A percentile compares a stretch with the other conserved stretches of the same genome.
Conservation (phyloP, 2,329 filamentous ascomycete species). For the Hypomyces perniciosus region DNA sequence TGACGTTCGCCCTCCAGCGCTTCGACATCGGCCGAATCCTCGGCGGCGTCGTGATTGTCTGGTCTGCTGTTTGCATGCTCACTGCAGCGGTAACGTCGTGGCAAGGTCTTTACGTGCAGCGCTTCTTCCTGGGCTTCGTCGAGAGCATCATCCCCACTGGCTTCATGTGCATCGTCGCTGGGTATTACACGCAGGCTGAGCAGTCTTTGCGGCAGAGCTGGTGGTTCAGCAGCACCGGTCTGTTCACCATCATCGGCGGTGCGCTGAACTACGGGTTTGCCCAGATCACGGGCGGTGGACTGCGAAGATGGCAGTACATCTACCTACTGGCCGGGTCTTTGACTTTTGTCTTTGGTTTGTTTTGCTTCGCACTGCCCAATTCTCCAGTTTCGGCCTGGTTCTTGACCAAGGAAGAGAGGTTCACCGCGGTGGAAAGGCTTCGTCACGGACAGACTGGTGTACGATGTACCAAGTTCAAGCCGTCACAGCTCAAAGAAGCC, state of each 20-base stretch:
- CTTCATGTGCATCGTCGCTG: constrained; percentile 58
- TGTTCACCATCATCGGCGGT: constrained; percentile 58
- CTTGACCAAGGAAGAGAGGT: constrained; percentile 53
- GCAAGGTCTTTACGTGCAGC: constrained; percentile 59
- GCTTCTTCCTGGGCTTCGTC: constrained; percentile 58
- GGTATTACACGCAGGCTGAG: constrained; percentile 60
- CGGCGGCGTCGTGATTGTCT: constrained; percentile 56
- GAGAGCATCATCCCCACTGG: constrained; percentile 61
- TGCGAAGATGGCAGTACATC: constrained; percentile 64
- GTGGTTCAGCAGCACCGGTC: constrained; percentile 58
- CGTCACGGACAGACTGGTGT: constrained; percentile 58
- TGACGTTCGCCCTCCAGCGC: constrained; percentile 64
- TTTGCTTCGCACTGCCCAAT: constrained; percentile 60
- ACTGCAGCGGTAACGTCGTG: constrained; percentile 61
- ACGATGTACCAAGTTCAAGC: constrained; percentile 55
- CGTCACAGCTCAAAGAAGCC: constrained; percentile 51
- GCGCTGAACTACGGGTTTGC: constrained; percentile 63
- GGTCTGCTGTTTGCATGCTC: constrained; percentile 61
- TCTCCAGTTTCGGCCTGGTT: constrained; percentile 66
- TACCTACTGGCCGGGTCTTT: constrained; percentile 59
- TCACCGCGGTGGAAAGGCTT: constrained; percentile 59
- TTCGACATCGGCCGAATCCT: constrained; percentile 61
- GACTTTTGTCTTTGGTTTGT: constrained; percentile 58
- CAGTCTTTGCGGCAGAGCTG: constrained; percentile 59
- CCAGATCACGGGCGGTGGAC: constrained; percentile 47